Percentiles rank a stretch among this genome's conserved stretches.
Evolutionary conservation across 495 filamentous ascomycete genomes (phyloP).

Genomic region (Clohesyomyces aquaticus): DNA sequence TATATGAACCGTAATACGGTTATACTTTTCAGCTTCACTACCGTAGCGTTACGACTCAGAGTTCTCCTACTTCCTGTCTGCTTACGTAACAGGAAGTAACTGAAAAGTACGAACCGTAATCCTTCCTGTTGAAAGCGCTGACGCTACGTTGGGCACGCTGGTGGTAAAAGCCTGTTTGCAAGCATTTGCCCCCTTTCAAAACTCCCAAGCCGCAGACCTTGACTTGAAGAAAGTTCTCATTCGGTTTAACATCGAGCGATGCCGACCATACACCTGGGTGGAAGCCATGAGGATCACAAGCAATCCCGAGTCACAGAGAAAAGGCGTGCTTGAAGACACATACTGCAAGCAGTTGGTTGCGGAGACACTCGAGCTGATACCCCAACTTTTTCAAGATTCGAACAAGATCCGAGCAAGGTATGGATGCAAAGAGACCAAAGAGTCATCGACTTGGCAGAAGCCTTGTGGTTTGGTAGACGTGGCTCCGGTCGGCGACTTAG

Average conservation of each 20-base stretch:
- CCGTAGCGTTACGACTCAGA: too few species aligned
- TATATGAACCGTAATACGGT: too few species aligned
- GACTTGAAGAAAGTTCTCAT: constrained; percentile 1
- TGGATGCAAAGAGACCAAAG: constrained; percentile 3
- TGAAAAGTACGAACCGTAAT: neutral
- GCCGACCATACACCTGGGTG: constrained; percentile 1
- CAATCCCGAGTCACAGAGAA: neutral
- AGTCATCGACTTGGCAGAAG: neutral
- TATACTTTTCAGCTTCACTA: too few species aligned
- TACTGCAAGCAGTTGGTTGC: neutral
- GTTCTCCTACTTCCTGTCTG: too few species aligned
- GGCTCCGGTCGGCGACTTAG: neutral
- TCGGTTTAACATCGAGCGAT: constrained; percentile 6
- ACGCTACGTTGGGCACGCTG: too few species aligned
- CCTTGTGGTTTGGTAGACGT: neutral
- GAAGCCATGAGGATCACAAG: constrained; percentile 1
- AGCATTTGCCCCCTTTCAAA: neutral
- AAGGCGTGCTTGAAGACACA: neutral
- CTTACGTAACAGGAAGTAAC: too few species aligned
- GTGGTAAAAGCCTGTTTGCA: neutral
- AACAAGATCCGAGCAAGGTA: constrained; percentile 1
- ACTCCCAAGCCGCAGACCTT: neutral
- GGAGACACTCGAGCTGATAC: neutral
- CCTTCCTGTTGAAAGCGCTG: neutral
- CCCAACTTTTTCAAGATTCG: constrained; percentile 2